Evolutionary conservation across 306 rosid genomes (phyloP).

Genomic region (Prinsepia uniflora): DNA sequence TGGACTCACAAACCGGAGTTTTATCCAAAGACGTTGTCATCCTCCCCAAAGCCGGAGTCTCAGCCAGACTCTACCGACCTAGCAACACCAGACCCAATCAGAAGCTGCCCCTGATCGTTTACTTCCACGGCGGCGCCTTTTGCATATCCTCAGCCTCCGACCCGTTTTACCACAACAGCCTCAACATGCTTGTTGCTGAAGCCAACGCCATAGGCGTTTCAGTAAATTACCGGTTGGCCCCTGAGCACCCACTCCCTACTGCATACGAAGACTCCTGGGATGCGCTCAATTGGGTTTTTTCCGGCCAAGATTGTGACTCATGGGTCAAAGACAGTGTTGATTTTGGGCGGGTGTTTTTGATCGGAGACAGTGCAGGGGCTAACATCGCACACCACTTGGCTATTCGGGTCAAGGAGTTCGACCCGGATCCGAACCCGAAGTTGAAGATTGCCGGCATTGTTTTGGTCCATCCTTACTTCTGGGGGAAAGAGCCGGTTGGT

Average conservation of each 20-base stretch:
- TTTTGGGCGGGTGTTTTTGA: conserved; percentile 46
- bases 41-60: conserved; percentile 46
- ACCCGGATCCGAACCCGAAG: neutral
- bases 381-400: conserved; percentile 65
- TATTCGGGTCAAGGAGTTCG: conserved; percentile 19
- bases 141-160: conserved; percentile 55
- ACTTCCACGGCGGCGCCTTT: conserved; percentile 86
- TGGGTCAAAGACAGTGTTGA: conserved; percentile 56
- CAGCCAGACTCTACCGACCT: conserved; percentile 61
- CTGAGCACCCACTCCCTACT: conserved; percentile 70
- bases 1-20: conserved; percentile 55
- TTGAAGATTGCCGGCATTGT: conserved; percentile 47
- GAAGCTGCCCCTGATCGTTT: conserved; percentile 56
- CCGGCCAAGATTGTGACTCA: conserved; percentile 24
- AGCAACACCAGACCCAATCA: neutral
- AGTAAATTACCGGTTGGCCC: conserved; percentile 62
- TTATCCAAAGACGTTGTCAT: conserved; percentile 63
- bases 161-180: conserved; percentile 65
- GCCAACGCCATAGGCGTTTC: conserved; percentile 52
- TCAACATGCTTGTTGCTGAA: conserved; percentile 54
- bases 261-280: conserved; percentile 73
- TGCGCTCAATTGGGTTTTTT: conserved; percentile 54
- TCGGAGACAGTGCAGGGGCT: conserved; percentile 85
- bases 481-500: conserved; percentile 72
- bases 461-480: conserved; percentile 72